Evolutionary conservation across 352 stramenopile genomes (phyloP).

Genomic region (Albugo candida): DNA sequence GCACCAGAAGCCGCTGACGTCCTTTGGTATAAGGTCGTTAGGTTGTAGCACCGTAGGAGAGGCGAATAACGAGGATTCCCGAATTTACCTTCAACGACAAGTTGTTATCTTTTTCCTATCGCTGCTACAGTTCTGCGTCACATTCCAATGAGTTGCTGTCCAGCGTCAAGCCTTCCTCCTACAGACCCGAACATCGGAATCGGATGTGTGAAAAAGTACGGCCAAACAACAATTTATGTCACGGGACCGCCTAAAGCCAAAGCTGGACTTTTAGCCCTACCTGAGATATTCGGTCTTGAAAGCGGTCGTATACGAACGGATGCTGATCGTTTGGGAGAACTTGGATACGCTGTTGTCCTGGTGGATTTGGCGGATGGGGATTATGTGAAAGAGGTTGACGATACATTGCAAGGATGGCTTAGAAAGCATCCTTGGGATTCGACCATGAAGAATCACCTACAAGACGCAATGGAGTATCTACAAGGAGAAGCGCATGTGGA

Average conservation of each 20-base stretch:
- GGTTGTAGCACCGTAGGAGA: too few relatives aligned
- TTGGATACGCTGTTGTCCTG: slow-evolving; percentile 55
- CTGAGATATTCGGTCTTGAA: slow-evolving; percentile 62
- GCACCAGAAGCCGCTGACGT: too few relatives aligned
- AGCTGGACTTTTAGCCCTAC: slow-evolving; percentile 41
- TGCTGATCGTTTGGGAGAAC: slow-evolving; percentile 43
- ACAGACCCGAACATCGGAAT: slow-evolving; percentile 19
- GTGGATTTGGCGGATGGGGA: slow-evolving; percentile 45
- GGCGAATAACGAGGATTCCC: too few relatives aligned
- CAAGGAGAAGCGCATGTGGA: slow-evolving; percentile 35
- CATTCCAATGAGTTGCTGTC: slow-evolving; percentile 24
- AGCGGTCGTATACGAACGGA: slow-evolving; percentile 65
- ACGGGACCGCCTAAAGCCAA: slow-evolving; percentile 39
- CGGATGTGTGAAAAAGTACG: slow-evolving; percentile 44
- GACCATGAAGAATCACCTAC: slow-evolving; percentile 29
- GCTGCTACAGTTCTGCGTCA: too few relatives aligned
- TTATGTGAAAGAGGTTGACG: slow-evolving; percentile 24
- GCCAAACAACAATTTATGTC: slow-evolving; percentile 50
- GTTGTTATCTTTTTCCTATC: too few relatives aligned
- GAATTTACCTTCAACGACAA: too few relatives aligned
- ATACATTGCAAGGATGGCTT: slow-evolving; percentile 26
- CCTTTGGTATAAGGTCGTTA: too few relatives aligned
- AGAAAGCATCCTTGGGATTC: slow-evolving; percentile 42
- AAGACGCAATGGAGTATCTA: slow-evolving; percentile 52
- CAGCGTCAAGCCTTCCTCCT: slow-evolving; percentile 38